phyloP scores from a whole-genome alignment of 2,329 filamentous ascomycete genomes.

The Didymellaceae sp. region DNA sequence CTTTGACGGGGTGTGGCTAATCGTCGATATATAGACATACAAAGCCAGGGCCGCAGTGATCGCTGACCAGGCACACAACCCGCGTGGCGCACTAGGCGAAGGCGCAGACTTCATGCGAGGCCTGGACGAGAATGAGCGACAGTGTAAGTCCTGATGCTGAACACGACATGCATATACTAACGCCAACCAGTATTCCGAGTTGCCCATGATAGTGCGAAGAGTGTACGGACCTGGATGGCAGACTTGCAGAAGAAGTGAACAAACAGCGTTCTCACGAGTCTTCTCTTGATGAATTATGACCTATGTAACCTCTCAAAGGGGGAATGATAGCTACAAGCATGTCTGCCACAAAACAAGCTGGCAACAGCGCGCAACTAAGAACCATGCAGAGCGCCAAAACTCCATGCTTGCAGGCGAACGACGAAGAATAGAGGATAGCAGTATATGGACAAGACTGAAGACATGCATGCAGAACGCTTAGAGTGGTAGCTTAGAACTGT shows the following conservation, averaged over 20 bases:
- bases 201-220: conserved; percentile 56
- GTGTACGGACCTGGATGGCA: conserved; percentile 54
- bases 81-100: conserved; percentile 69
- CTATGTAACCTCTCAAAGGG: neutral
- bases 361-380: neutral
- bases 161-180: conserved; percentile 6
- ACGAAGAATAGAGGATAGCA: neutral
- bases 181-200: conserved; percentile 53
- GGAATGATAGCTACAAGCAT: neutral
- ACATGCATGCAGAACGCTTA: conserved; percentile 7
- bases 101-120: conserved; percentile 84
- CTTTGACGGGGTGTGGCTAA: neutral
- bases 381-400: neutral
- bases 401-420: neutral
- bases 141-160: conserved; percentile 53
- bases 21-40: conserved; percentile 65
- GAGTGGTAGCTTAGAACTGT: neutral
- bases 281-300: neutral
- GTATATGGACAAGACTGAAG: neutral
- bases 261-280: neutral
- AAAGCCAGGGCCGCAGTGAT: conserved; percentile 81
- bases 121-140: conserved; percentile 87
- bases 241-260: conserved; percentile 50
- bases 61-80: conserved; percentile 87
- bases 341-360: neutral